Percentiles rank a stretch among this genome's conserved stretches.
phyloP scores from a whole-genome alignment of 169 alveolate genomes.

The Plasmodium inui region DNA sequence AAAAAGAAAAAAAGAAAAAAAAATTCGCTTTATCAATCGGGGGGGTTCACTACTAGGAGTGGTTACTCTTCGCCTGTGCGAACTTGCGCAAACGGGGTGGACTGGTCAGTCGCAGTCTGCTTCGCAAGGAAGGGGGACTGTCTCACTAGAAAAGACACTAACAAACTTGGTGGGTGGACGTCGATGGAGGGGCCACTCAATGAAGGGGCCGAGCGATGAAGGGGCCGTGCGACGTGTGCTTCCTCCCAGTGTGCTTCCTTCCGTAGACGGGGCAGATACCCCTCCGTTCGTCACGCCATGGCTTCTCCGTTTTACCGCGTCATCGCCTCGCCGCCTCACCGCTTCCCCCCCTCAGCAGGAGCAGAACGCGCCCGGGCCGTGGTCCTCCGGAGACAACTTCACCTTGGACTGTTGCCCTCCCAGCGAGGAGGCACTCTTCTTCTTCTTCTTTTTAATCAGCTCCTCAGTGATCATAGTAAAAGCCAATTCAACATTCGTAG shows the following conservation, averaged over 20 bases:
- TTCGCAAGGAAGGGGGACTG: too few relatives aligned
- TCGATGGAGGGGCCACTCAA: not conserved
- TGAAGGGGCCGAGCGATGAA: too few relatives aligned
- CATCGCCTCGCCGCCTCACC: not conserved
- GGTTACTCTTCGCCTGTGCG: not conserved
- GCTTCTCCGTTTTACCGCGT: too few relatives aligned
- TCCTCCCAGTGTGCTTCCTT: not conserved
- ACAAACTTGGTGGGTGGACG: not conserved
- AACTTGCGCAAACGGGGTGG: not conserved
- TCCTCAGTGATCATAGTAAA: conserved; percentile 79
- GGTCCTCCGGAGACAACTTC: conserved; percentile 27
- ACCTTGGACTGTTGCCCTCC: conserved; percentile 32
- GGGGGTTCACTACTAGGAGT: not conserved
- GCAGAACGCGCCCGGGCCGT: not conserved
- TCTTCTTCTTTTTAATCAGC: conserved; percentile 66
- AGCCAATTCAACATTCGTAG: conserved; percentile 89
- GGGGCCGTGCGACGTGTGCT: too few relatives aligned
- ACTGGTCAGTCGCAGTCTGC: too few relatives aligned
- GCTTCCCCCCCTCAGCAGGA: conserved; percentile 5
- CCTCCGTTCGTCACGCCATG: not conserved
- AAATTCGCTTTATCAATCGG: not conserved
- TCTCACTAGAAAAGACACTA: not conserved
- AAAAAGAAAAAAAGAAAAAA: too few relatives aligned
- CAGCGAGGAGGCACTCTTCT: conserved; percentile 7
- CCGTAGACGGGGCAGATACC: not conserved